Evolutionary conservation across 208 protist genomes (phyloP), one percentile per base, ranked within the genome.

Genomic region (Cochliopodium minus): DNA sequence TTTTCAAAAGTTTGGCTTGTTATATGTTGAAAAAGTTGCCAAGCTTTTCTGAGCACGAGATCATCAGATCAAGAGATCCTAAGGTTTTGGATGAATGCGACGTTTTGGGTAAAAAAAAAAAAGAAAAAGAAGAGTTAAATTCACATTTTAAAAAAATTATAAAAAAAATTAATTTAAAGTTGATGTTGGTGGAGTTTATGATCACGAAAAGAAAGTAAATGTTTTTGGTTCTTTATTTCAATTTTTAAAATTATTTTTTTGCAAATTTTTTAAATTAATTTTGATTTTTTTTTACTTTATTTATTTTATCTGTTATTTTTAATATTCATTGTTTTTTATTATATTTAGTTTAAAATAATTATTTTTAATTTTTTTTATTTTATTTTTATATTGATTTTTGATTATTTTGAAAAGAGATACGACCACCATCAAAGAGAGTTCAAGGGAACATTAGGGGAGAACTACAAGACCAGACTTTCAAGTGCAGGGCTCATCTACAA

Each of bases 341-440:
- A 6, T 5, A 29, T 28, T 43, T 11, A 13, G 10, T 26, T 4
- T n/a, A 20, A 50, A 17, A 9, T 4, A 10, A 50, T 28, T 43
- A 4, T 11, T 65, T 65, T 39, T 66, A 66, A 20, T 62, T 57
- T 32, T 66, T 6, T 53, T 54, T 65, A 29, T 11, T n/a, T 13
- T 13, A n/a, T 23, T n/a, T 13, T n/a, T 22, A 52, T n/a, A 11
- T n/a, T n/a, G 23, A n/a, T 29, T 29, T 52, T n/a, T 29, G 11
- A 11, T 35, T 43, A 43, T 0, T 65, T 47, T n/a, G 58, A 36
- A 33, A 51, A 74, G 29, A 77, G 78, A 57, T 95, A 76, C 60
- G 91, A 95, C 65, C 90, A 95, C 68, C 90, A 95, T 64, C 91
- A 96, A 74, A 59, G 65, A 10, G 75, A 64, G 23, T 95, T 95